Evolutionary conservation across 2,329 filamentous ascomycete genomes (phyloP).

Genomic region (Magnaporthales sp.): DNA sequence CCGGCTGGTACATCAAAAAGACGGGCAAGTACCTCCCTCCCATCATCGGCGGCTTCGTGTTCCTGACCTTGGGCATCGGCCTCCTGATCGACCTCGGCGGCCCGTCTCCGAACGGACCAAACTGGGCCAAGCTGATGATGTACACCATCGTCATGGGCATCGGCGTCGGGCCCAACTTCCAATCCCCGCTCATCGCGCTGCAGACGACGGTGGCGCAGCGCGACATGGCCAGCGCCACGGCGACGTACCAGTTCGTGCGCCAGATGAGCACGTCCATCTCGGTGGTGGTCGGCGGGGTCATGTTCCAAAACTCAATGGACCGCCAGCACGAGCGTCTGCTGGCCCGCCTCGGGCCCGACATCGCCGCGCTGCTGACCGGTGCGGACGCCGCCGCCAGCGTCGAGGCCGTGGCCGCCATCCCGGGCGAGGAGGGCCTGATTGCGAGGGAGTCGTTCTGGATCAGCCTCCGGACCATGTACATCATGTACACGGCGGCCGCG

Average conservation of each 20-base stretch:
- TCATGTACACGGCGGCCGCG: conserved; percentile 43
- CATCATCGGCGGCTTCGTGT: conserved; percentile 38
- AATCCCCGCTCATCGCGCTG: conserved; percentile 52
- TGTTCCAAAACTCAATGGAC: conserved; percentile 32
- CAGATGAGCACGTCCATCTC: conserved; percentile 48
- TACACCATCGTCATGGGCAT: conserved; percentile 47
- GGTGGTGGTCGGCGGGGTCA: conserved; percentile 44
- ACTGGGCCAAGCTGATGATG: conserved; percentile 33
- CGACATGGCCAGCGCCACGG: conserved; percentile 55
- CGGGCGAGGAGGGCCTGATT: conserved; percentile 30
- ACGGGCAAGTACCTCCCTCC: conserved; percentile 37
- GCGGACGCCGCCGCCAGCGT: conserved; percentile 52
- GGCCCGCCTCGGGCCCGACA: conserved; percentile 22
- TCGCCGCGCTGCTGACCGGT: conserved; percentile 46
- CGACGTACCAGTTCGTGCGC: conserved; percentile 51
- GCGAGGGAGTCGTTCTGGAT: conserved; percentile 39
- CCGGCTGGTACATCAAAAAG: conserved; percentile 20
- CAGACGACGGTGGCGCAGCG: conserved; percentile 51
- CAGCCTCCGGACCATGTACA: conserved; percentile 46
- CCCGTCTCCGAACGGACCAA: conserved; percentile 32
- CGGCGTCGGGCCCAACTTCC: conserved; percentile 50
- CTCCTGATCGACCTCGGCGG: conserved; percentile 40
- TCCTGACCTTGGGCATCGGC: conserved; percentile 48
- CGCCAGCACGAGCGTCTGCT: conserved; percentile 20
- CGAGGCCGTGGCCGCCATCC: conserved; percentile 43